A percentile compares a stretch with the other conserved stretches of the same genome.
phyloP scores from a whole-genome alignment of 768 basidiomycete genomes.

The Tricholoma sp. region DNA sequence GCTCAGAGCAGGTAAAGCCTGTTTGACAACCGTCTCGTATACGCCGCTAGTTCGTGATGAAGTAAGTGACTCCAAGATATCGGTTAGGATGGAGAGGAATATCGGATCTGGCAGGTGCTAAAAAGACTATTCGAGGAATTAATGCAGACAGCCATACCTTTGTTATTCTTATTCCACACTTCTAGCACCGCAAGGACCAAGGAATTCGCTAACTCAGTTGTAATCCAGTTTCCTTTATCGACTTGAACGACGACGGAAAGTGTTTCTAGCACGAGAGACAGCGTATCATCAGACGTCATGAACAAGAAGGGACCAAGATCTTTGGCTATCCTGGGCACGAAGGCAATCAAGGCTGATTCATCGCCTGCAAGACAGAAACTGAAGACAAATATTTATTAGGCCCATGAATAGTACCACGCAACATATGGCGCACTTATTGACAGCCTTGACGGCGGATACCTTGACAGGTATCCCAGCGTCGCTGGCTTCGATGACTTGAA shows the following conservation, averaged over 20 bases:
- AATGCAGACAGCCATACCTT: slow-evolving; percentile 42
- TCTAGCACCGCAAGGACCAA: slow-evolving; percentile 66
- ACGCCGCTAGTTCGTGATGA: slow-evolving; percentile 52
- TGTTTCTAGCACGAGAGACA: slow-evolving; percentile 84
- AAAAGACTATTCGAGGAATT: not conserved
- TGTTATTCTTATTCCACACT: slow-evolving; percentile 83
- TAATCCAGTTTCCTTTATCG: slow-evolving; percentile 69
- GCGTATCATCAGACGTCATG: slow-evolving; percentile 78
- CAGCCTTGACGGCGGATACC: slow-evolving; percentile 88
- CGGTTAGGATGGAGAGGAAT: slow-evolving; percentile 78
- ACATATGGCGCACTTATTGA: slow-evolving; percentile 68
- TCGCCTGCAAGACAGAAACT: slow-evolving; percentile 71
- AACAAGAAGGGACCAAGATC: slow-evolving; percentile 82
- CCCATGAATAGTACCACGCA: not conserved
- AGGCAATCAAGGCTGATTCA: slow-evolving; percentile 51
- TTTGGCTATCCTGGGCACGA: slow-evolving; percentile 70
- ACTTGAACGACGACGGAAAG: slow-evolving; percentile 75
- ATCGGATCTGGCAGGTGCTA: slow-evolving; percentile 60
- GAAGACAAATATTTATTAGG: slow-evolving; percentile 9
- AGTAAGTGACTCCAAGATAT: slow-evolving; percentile 71
- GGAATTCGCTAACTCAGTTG: slow-evolving; percentile 56
- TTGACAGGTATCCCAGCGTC: slow-evolving; percentile 83
- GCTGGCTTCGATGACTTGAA: slow-evolving; percentile 74
- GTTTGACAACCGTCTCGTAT: slow-evolving; percentile 68
- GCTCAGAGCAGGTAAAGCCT: slow-evolving; percentile 70